Conservation (phyloP, 2,329 filamentous ascomycete genomes). For the Arthrobotrys iridis region DNA sequence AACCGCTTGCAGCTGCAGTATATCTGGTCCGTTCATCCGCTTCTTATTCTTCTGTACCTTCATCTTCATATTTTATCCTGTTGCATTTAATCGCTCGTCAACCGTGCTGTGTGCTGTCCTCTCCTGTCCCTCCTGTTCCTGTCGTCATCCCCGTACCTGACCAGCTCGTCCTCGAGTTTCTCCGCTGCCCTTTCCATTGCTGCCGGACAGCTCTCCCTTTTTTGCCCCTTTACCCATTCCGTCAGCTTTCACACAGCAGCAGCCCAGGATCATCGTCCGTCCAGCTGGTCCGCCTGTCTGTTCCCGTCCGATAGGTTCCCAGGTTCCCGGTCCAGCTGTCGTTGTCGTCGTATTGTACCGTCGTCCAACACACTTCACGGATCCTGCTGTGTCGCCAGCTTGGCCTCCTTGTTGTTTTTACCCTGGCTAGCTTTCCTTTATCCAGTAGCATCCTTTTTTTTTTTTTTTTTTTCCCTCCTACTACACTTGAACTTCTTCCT, state of each 20-base stretch:
- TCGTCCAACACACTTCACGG: constrained; percentile 18
- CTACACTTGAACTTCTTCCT: not conserved
- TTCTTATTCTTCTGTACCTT: not conserved
- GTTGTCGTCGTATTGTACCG: constrained; percentile 16
- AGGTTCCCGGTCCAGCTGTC: not conserved
- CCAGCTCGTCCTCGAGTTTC: not conserved
- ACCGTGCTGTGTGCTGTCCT: constrained; percentile 1
- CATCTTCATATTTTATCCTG: not conserved
- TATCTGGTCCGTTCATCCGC: constrained; percentile 7
- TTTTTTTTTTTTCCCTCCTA: not conserved
- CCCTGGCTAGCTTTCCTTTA: constrained; percentile 4
- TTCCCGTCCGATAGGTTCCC: not conserved
- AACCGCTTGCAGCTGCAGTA: constrained; percentile 10
- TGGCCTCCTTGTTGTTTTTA: constrained; percentile 21
- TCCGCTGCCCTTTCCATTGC: constrained; percentile 13
- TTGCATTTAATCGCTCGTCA: constrained; percentile 22
- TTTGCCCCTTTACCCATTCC: not conserved
- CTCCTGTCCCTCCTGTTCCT: not conserved
- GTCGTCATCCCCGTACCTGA: not conserved
- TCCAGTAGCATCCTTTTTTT: constrained; percentile 26
- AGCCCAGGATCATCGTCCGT: not conserved
- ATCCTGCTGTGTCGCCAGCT: constrained; percentile 22
- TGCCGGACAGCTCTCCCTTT: not conserved
- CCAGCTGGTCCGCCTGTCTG: constrained; percentile 5
- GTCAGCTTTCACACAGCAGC: not conserved